A percentile compares a stretch with the other conserved stretches of the same genome.
Conservation (phyloP, 805 yeast species). For the Wickerhamiella shivajii region DNA sequence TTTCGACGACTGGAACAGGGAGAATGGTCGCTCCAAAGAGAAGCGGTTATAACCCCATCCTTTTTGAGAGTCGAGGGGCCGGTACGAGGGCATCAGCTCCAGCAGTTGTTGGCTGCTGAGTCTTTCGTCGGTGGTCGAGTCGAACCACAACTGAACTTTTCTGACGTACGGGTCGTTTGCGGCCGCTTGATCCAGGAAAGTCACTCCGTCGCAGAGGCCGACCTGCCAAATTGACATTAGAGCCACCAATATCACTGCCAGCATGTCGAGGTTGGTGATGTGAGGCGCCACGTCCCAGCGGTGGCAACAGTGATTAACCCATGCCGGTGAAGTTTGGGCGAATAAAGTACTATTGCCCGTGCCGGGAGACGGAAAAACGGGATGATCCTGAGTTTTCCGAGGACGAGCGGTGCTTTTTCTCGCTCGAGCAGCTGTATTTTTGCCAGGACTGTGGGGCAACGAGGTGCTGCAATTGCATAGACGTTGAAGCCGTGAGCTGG, state of each 20-base stretch:
- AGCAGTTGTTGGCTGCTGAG: conserved; percentile 9
- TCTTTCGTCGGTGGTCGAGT: neutral
- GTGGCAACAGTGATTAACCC: neutral
- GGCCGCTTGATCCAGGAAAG: neutral
- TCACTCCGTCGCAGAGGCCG: too few species aligned
- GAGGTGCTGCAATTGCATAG: conserved; percentile 26
- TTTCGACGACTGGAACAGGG: too few species aligned
- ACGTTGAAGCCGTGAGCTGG: conserved; percentile 22
- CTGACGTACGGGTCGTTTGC: neutral
- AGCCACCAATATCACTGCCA: conserved; percentile 2
- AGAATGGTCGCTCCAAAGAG: neutral
- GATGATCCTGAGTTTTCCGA: conserved; percentile 16
- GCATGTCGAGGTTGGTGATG: neutral
- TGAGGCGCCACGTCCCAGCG: neutral
- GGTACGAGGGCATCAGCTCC: conserved; percentile 13
- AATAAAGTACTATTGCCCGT: conserved; percentile 9
- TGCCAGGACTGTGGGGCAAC: conserved; percentile 25
- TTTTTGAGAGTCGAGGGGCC: too few species aligned
- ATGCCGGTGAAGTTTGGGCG: neutral
- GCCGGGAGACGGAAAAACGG: conserved; percentile 7
- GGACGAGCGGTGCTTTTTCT: conserved; percentile 16
- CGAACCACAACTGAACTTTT: conserved; percentile 8
- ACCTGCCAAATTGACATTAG: neutral
- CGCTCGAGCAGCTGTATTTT: conserved; percentile 23
- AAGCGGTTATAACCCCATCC: too few species aligned